Evolutionary conservation across 192 early-diverging fungal genomes (phyloP).

Genomic region (Chytriomyces sp.): DNA sequence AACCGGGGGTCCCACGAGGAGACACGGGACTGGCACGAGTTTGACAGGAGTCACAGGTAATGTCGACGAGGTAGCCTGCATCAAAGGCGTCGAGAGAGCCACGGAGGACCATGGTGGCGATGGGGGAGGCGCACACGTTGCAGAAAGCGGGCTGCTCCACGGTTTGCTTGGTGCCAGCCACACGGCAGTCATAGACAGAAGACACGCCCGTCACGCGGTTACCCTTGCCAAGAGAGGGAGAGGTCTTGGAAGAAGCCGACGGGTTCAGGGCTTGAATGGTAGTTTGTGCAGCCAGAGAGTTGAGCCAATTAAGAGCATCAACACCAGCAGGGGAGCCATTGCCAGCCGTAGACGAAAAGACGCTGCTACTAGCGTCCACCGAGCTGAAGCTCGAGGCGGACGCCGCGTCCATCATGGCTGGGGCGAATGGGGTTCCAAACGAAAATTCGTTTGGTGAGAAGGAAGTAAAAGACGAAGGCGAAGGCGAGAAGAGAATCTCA

Average conservation of each 20-base stretch:
- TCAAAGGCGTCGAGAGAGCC: slow-evolving; percentile 10
- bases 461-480: background rate
- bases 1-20: background rate
- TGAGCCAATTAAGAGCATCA: background rate
- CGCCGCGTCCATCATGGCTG: slow-evolving; percentile 2
- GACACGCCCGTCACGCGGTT: slow-evolving; percentile 25
- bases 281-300: background rate
- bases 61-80: slow-evolving; percentile 16
- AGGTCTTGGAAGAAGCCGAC: background rate
- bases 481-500: background rate
- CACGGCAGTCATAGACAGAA: background rate
- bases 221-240: background rate
- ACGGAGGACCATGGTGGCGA: slow-evolving; percentile 34
- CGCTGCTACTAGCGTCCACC: slow-evolving; percentile 16
- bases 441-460: background rate
- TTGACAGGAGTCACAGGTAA: slow-evolving; percentile 13
- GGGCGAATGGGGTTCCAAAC: slow-evolving; percentile 21
- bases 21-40: background rate
- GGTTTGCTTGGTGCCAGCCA: slow-evolving; percentile 10
- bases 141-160: slow-evolving; percentile 22
- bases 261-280: too few species aligned
- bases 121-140: slow-evolving; percentile 1
- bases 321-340: background rate
- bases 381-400: slow-evolving; percentile 20
- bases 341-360: slow-evolving; percentile 6